Evolutionary conservation across 2,329 filamentous ascomycete species (phyloP).

Genomic region (Penicillium sp.): DNA sequence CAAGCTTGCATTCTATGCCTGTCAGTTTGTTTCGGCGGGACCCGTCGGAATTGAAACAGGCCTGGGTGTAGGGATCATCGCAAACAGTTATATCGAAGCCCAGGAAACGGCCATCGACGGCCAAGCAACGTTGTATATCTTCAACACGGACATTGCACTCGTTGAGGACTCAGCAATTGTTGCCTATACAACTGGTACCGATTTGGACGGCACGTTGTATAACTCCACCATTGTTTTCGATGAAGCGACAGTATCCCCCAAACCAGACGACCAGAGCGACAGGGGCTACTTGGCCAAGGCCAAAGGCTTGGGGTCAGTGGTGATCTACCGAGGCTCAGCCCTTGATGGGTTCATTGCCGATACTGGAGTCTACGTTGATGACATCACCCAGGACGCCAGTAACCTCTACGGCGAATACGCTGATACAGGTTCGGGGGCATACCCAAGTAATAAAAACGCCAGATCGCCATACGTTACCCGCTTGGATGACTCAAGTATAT

Average conservation of each 20-base stretch:
- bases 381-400: conserved; percentile 34
- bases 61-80: conserved; percentile 40
- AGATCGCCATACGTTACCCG: conserved; percentile 38
- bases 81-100: conserved; percentile 49
- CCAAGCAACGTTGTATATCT: conserved; percentile 45
- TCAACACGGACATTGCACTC: conserved; percentile 44
- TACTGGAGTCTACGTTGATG: conserved; percentile 18
- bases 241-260: conserved; percentile 37
- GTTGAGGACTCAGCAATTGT: conserved; percentile 36
- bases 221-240: conserved; percentile 48
- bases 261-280: conserved; percentile 34
- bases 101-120: conserved; percentile 45
- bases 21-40: conserved; percentile 44
- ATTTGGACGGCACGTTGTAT: conserved; percentile 12
- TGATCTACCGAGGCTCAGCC: conserved; percentile 42
- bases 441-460: conserved; percentile 34
- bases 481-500: conserved; percentile 35
- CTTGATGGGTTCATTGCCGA: conserved; percentile 42
- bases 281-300: conserved; percentile 46
- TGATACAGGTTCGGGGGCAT: conserved; percentile 44
- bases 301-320: conserved; percentile 43
- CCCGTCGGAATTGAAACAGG: conserved; percentile 27
- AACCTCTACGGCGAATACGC: conserved; percentile 45
- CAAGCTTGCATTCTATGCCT: conserved; percentile 47
- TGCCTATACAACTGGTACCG: conserved; percentile 42